These are phyloP conservation scores for Apiosordaria backusii DNA, from an alignment of 495 filamentous ascomycete genomes.

Conservation along the genomic window DNA sequence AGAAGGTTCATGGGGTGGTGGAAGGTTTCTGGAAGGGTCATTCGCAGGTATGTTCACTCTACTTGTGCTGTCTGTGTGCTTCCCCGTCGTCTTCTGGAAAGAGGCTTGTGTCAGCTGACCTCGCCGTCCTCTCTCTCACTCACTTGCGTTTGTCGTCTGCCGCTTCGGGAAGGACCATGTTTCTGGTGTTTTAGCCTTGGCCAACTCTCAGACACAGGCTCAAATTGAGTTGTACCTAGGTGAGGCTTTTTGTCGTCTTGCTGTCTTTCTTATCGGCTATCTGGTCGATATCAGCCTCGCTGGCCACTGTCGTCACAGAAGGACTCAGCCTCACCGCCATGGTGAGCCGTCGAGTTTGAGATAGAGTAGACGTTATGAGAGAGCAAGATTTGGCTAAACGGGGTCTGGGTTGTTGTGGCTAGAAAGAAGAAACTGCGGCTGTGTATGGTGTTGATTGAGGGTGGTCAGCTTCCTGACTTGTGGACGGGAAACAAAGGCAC, in stretches of 20 bases:
- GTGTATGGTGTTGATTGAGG: conserved; percentile 17
- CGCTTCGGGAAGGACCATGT: neutral
- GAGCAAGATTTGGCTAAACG: conserved; percentile 16
- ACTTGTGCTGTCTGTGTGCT: neutral
- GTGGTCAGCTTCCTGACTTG: neutral
- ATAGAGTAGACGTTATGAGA: neutral
- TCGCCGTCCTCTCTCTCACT: neutral
- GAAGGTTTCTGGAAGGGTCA: neutral
- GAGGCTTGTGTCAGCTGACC: neutral
- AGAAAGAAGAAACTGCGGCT: conserved; percentile 10
- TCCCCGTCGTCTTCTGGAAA: neutral
- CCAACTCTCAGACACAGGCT: conserved; percentile 5
- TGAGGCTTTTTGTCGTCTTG: neutral
- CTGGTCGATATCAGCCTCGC: neutral
- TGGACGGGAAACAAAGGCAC: neutral
- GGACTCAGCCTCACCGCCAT: conserved; percentile 6
- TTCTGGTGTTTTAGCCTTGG: conserved; percentile 7
- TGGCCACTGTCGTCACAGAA: conserved; percentile 3
- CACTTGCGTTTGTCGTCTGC: neutral
- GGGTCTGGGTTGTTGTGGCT: neutral
- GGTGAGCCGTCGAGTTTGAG: neutral
- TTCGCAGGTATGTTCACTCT: too few species aligned
- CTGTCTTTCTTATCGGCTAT: neutral
- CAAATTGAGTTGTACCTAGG: neutral
- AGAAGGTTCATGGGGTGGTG: neutral